Evolutionary conservation across 2,329 filamentous ascomycete species (phyloP), one percentile per base, ranked within the genome.

Genomic region (Claviceps cyperi): DNA sequence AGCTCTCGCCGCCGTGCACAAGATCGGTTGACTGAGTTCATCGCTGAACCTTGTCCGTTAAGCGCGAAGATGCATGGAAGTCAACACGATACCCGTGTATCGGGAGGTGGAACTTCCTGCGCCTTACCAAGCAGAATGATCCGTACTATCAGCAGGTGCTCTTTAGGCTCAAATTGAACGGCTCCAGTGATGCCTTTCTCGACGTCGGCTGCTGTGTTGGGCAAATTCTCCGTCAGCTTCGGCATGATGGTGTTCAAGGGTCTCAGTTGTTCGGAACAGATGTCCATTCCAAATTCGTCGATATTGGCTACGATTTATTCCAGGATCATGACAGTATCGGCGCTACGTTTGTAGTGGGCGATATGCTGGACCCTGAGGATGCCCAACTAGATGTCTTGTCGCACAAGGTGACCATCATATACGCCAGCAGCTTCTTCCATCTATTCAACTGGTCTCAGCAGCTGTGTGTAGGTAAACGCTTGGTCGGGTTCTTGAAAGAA

Each of bases 261-360:
- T 59, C 65, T 15, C 69, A 71, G 44, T 60, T 80, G n/a, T 71
- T 71, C 51, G 76, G 73, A 17, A 65, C 67, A 3, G 76, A 79
- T 53, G 53, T 76, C 3, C 66, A 72, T 43, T 56, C 66, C 19
- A 64, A 64, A n/a, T 76, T 80, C 55, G 67, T 80, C 48, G 68
- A 77, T 11, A 61, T 77, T n/a, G 78, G 78, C 28, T 80, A 81
- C 60, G 77, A 82, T 49, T 67, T 86, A 19, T 86, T 84, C 64
- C 69, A 72, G 44, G 82, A 84, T 53, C 69, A 70, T 24, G 58
- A 64, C n/a, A 66, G 50, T 36, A 62, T 79, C 5, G 64, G 65
- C 19, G 68, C 68, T 2, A 66, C 65, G 1, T 78, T 80, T 53
- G 62, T 80, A 32, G 57, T 68, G 3, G 76, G 73, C 19, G 72